Evolutionary conservation across 371 early-diverging fungal genomes (phyloP).

Genomic region (Cokeromyces recurvatus): DNA sequence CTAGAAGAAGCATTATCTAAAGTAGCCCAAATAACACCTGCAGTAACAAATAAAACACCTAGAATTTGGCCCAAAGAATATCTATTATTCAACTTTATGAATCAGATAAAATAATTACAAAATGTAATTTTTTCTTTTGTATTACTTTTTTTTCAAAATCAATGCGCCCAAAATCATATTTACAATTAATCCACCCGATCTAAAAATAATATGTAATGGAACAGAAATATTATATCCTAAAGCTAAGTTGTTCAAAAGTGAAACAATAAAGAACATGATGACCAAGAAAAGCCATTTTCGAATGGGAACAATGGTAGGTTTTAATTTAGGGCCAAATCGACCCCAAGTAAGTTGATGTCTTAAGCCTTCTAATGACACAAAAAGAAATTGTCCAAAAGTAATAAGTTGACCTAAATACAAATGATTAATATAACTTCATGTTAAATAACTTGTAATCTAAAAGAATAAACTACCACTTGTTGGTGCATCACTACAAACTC

Average conservation of each 20-base stretch:
- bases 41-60: constrained; percentile 73
- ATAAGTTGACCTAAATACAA: constrained; percentile 59
- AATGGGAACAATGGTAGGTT: constrained; percentile 66
- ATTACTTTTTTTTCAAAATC: constrained; percentile 63
- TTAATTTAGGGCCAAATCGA: constrained; percentile 46
- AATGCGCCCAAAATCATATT: constrained; percentile 82
- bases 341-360: constrained; percentile 58
- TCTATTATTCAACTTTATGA: constrained; percentile 5
- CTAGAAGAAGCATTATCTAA: constrained; percentile 39
- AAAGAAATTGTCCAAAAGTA: constrained; percentile 81
- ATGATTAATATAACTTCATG: not conserved
- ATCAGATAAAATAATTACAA: not conserved
- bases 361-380: constrained; percentile 74
- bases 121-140: not conserved
- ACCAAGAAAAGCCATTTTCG: constrained; percentile 74
- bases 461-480: constrained; percentile 81
- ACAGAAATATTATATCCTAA: constrained; percentile 78
- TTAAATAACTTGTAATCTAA: too few relatives aligned
- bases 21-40: constrained; percentile 75
- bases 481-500: constrained; percentile 54
- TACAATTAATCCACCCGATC: constrained; percentile 77
- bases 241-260: constrained; percentile 79
- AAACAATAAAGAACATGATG: constrained; percentile 70
- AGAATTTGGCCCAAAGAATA: constrained; percentile 35
- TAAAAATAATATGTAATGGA: constrained; percentile 88